Evolutionary conservation across 805 yeast species (phyloP), one percentile per base, ranked within the genome.

Genomic region (Cyberlindnera samutprakarnensis): DNA sequence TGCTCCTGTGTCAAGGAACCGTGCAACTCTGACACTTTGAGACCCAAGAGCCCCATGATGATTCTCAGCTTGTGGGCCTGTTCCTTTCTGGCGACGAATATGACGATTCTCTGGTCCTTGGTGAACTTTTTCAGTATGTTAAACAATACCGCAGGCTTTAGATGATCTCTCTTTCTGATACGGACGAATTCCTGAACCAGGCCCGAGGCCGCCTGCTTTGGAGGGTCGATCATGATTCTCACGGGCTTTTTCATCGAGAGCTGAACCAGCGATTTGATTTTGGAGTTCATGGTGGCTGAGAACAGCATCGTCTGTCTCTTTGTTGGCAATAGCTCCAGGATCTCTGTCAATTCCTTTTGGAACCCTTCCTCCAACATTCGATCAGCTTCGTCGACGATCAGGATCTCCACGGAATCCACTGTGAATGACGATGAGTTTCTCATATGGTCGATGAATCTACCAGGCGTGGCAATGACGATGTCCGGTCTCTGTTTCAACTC

Each of bases 341-440:
- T 90, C 56, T 92, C 98, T 14, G 86, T 80, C 44, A 92, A 66
- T 60, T 92, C 98, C 32, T 78, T 85, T 59, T 88, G 96, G 74
- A 92, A 92, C 53, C 99, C 99, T 61, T 92, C 99, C 56, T 92
- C 99, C 47, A 92, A 70, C 97, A 92, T 92, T 65, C 98, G 78
- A 69, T 92, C 98, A 38, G 98, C 98, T 66, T 92, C 98, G 65
- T 92, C 98, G 46, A 92, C 70, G 19, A 92, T 94, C 48, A 92
- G 66, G 33, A 92, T 83, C 62, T 92, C 98, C 30, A 92, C 92
- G 21, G 78, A 69, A 45, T 92, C 97, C 29, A 87, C 94, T 30
- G 77, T 75, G 56, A 92, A 92, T 32, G 92, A 80, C 7, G 96
- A 86, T 6, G 97, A 88, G 62, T 92, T 92, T 54, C 97, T 70